A percentile compares a stretch with the other conserved stretches of the same genome.
Evolutionary conservation across 169 alveolate species (phyloP).

Genomic region (Plasmodium vivax): DNA sequence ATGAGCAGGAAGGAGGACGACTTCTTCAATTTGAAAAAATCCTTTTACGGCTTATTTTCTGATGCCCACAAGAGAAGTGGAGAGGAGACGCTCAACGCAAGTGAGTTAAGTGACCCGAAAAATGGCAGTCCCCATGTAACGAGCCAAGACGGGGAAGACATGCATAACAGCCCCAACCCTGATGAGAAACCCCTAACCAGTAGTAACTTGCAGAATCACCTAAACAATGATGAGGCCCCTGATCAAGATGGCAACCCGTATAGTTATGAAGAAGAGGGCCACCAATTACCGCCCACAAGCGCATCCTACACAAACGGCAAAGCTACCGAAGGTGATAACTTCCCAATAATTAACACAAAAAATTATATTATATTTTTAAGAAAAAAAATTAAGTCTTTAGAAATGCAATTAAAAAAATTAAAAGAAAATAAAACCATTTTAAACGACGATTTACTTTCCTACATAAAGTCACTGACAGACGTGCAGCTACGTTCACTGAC

Average conservation of each 20-base stretch:
- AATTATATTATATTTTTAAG: conserved; percentile 62
- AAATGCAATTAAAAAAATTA: conserved; percentile 33
- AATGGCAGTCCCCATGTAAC: neutral
- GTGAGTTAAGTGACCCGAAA: neutral
- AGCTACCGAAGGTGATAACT: conserved; percentile 6
- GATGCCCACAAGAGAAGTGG: conserved; percentile 2
- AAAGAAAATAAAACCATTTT: conserved; percentile 40
- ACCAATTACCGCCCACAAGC: neutral
- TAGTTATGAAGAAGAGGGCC: neutral
- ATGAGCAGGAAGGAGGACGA: conserved; percentile 26
- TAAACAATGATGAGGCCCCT: neutral
- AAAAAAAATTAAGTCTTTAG: conserved; percentile 56
- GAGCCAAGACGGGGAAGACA: neutral
- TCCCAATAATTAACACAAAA: conserved; percentile 69
- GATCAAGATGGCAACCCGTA: neutral
- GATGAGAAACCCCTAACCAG: neutral
- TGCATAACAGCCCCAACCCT: neutral
- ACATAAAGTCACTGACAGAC: conserved; percentile 83
- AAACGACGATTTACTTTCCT: conserved; percentile 81
- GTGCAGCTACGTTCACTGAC: conserved; percentile 79
- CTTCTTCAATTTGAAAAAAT: conserved; percentile 40
- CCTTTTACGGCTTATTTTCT: conserved; percentile 34
- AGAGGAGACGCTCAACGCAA: conserved; percentile 18
- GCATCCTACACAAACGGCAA: neutral
- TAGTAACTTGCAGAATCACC: neutral